phyloP scores from a whole-genome alignment of 2,329 filamentous ascomycete species.

The Ilyonectria sp. region DNA sequence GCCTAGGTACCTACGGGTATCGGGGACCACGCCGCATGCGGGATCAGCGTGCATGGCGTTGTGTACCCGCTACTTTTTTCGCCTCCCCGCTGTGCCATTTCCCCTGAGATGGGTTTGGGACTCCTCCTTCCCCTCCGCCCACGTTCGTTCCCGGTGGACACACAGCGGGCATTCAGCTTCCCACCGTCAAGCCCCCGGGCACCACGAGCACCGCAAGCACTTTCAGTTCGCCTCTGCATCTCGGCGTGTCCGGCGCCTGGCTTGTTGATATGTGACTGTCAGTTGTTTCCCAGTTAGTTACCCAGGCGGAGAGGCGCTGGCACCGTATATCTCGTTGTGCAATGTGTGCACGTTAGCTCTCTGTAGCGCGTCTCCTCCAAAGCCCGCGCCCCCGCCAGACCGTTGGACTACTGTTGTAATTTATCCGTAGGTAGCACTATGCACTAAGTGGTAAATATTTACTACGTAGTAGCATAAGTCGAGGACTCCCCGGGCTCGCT shows the following conservation, averaged over 20 bases:
- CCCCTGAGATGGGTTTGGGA: slow-evolving; percentile 22
- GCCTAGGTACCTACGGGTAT: slow-evolving; percentile 15
- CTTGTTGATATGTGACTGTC: not conserved
- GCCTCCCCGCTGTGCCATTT: slow-evolving; percentile 10
- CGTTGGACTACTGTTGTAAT: not conserved
- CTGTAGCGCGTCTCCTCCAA: not conserved
- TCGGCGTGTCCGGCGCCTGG: slow-evolving; percentile 1
- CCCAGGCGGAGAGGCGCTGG: not conserved
- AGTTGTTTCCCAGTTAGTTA: not conserved
- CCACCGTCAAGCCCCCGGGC: slow-evolving; percentile 15
- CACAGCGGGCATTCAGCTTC: slow-evolving; percentile 23
- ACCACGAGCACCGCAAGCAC: not conserved
- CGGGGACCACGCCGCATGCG: slow-evolving; percentile 24
- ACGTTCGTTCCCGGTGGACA: slow-evolving; percentile 7
- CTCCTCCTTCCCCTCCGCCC: not conserved
- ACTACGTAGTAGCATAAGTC: no score
- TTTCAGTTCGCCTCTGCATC: not conserved
- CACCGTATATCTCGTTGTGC: not conserved
- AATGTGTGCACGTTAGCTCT: not conserved
- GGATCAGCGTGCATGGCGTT: slow-evolving; percentile 16
- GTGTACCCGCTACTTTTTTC: slow-evolving; percentile 31
- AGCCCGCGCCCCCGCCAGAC: not conserved
- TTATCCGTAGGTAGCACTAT: not conserved
- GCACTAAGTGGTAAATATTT: not conserved
- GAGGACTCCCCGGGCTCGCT: not conserved